phyloP scores from a whole-genome alignment of 2,329 filamentous ascomycete genomes.

The Colletotrichum sp. region DNA sequence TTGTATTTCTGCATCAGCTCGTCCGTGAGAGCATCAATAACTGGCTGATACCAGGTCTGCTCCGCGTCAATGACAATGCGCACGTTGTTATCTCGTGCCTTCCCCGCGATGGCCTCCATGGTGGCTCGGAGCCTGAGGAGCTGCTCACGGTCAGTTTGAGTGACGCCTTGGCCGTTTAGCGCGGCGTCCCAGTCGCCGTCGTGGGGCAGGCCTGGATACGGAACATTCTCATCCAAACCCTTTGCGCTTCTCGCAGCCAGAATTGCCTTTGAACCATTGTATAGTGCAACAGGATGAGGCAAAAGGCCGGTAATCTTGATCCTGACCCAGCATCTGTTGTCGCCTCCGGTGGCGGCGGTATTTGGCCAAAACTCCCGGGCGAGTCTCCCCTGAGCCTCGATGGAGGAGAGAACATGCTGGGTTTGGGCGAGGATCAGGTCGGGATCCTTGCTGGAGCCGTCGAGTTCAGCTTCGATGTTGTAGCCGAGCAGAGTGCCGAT shows the following conservation, averaged over 20 bases:
- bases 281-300: conserved; percentile 20
- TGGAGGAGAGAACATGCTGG: background rate
- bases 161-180: background rate
- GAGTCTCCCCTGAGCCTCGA: background rate
- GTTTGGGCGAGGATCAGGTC: conserved; percentile 17
- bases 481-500: conserved; percentile 21
- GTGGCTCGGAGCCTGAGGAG: background rate
- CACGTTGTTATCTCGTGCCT: background rate
- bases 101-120: background rate
- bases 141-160: background rate
- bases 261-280: conserved; percentile 22
- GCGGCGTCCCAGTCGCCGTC: background rate
- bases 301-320: conserved; percentile 25
- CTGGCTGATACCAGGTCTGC: background rate
- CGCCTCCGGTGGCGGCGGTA: conserved; percentile 6
- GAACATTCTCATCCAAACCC: background rate
- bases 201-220: background rate
- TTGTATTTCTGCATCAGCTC: background rate
- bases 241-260: conserved; percentile 14
- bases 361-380: conserved; percentile 12
- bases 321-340: conserved; percentile 24
- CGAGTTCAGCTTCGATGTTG: conserved; percentile 23
- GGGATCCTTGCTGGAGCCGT: conserved; percentile 23
- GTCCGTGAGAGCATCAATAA: background rate
- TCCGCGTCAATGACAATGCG: background rate